Evolutionary conservation across 441 rosid genomes (phyloP).

Genomic region (Breynia disticha): DNA sequence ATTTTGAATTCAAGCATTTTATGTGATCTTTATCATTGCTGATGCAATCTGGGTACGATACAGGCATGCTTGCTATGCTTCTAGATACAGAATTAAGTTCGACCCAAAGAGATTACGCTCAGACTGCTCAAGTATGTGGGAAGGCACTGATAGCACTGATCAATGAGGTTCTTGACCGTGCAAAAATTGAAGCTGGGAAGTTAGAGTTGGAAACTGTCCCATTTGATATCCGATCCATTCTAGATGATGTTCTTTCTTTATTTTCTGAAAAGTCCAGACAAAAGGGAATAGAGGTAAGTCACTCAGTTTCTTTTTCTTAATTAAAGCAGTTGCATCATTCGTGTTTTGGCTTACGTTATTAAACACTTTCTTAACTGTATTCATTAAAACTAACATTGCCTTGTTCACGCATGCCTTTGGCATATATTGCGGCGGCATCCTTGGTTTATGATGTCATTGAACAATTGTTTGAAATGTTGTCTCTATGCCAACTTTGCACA

Average conservation of each 20-base stretch:
- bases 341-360: too few species aligned
- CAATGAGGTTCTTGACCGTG: constrained; percentile 97
- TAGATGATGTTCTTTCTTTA: constrained; percentile 90
- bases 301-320: not conserved
- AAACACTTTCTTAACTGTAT: too few species aligned
- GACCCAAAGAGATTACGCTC: constrained; percentile 86
- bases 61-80: constrained; percentile 91
- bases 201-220: constrained; percentile 79
- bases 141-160: constrained; percentile 90
- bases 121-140: constrained; percentile 90
- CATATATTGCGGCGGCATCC: not conserved
- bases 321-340: not conserved
- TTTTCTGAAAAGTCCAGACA: constrained; percentile 85
- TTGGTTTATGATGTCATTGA: not conserved
- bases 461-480: not conserved
- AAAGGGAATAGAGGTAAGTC: constrained; percentile 82
- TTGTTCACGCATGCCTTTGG: not conserved
- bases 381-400: not conserved
- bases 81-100: constrained; percentile 81
- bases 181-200: constrained; percentile 93
- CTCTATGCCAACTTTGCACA: not conserved
- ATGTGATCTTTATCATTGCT: constrained; percentile 4
- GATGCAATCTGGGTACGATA: constrained; percentile 7
- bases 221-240: constrained; percentile 60
- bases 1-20: constrained; percentile 1